Percentiles rank a stretch among this genome's conserved stretches.
These are phyloP conservation scores for Entomortierella chlamydospora DNA, from an alignment of 192 early-diverging fungal genomes.

Conservation along the genomic window DNA sequence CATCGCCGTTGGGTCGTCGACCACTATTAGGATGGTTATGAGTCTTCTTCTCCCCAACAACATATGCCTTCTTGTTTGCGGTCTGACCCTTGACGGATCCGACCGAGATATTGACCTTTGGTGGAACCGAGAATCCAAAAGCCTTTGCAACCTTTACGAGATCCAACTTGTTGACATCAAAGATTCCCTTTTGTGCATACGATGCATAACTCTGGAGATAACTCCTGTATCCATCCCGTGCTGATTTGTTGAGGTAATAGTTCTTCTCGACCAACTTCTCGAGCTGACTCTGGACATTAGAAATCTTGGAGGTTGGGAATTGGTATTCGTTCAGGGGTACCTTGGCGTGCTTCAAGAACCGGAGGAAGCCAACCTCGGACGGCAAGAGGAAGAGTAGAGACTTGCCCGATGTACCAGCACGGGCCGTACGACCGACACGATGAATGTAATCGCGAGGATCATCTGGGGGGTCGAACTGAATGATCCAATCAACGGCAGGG, in stretches of 20 bases:
- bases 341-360: conserved; percentile 98
- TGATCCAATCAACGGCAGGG: conserved; percentile 98
- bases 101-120: conserved; percentile 86
- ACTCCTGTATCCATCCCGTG: conserved; percentile 95
- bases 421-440: conserved; percentile 95
- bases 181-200: conserved; percentile 96
- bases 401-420: conserved; percentile 89
- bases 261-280: conserved; percentile 98
- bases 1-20: conserved; percentile 35
- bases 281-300: conserved; percentile 96
- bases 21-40: conserved; percentile 44
- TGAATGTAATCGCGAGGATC: conserved; percentile 98
- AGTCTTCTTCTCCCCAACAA: conserved; percentile 49
- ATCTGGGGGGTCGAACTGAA: conserved; percentile 99
- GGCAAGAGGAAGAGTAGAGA: conserved; percentile 97
- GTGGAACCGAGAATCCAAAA: conserved; percentile 96
- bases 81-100: conserved; percentile 56
- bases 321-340: conserved; percentile 99
- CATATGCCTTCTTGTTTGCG: conserved; percentile 52
- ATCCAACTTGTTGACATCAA: conserved; percentile 92
- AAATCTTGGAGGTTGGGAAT: conserved; percentile 93
- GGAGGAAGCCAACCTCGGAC: conserved; percentile 93
- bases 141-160: conserved; percentile 91
- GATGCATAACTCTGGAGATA: conserved; percentile 97
- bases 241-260: conserved; percentile 96